Base-by-base conservation (phyloP, 2,329 filamentous ascomycete genomes). In the Aspergillus novoparasiticus region DNA sequence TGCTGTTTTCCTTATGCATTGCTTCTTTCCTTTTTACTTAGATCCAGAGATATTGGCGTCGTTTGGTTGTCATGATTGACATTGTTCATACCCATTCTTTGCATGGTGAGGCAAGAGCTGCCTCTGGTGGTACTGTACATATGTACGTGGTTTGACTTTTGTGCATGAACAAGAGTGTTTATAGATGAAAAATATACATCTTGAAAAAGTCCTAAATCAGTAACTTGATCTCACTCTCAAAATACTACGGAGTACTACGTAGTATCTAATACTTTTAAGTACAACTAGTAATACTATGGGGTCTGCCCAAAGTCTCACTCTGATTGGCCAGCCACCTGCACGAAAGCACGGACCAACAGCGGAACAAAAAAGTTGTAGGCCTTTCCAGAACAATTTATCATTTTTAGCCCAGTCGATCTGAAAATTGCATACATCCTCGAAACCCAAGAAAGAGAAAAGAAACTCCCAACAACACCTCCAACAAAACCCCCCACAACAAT, bases 61-160 rank as follows among this genome's bases (percentile, higher is more conserved):
- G 58, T 45, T 57, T 61, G 57, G 63, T 67, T 66, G 60, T 63
- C 58, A 30, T 57, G 51, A 56, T 61, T 61, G 55, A 64, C 34
- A 39, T 64, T 64, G 58, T 58, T 68, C 65, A 68, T 69, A 64
- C 61, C 66, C 67, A 61, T 65, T 64, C 53, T 66, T 67, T 61
- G 64, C 68, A 66, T 69, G 61, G 50, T 43, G 50, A 61, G 59
- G 57, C 56, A 39, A 28, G 39, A 39, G 54, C 23, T 46, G 59
- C 36, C 61, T 57, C 41, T 59, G 32, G 28, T 57, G 53, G 57
- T 57, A 30, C 57, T 60, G 54, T 67, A 68, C 61, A 64, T 69
- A 67, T 57, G 55, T 64, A 65, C 58, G 63, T 63, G 45, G 59
- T 48, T 56, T 64, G 58, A 56, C 16, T 32, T 36, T 45, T 39